Conservation (phyloP, 805 yeast genomes). For the Wickerhamomyces canadensis region DNA sequence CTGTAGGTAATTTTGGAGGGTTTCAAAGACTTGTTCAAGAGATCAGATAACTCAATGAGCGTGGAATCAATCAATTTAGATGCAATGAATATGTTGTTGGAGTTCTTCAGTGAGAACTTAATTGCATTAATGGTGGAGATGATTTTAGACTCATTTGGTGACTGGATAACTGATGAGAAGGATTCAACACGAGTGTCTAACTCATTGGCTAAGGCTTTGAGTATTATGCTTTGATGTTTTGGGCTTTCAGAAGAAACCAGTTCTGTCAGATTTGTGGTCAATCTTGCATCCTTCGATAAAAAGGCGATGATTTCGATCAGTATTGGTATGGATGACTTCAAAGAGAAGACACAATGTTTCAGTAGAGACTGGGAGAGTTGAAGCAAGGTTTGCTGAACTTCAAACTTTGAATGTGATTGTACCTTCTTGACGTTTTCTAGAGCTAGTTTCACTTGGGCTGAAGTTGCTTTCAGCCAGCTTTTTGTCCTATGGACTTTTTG, state of each 20-base stretch:
- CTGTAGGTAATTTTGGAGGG: conserved; percentile 7
- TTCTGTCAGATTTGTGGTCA: conserved; percentile 7
- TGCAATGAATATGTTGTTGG: conserved; percentile 8
- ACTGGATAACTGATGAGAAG: conserved; percentile 17
- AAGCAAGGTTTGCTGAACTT: conserved; percentile 29
- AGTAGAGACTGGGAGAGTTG: conserved; percentile 28
- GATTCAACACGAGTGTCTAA: conserved; percentile 13
- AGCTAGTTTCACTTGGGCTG: conserved; percentile 43
- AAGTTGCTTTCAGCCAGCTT: conserved; percentile 51
- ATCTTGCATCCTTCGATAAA: conserved; percentile 15
- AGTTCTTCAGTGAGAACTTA: conserved; percentile 9
- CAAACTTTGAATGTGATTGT: conserved; percentile 24
- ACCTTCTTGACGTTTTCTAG: conserved; percentile 24
- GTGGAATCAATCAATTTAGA: conserved; percentile 13
- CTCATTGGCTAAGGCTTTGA: conserved; percentile 13
- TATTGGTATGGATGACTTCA: conserved; percentile 31
- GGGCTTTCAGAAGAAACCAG: conserved; percentile 9
- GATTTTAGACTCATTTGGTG: conserved; percentile 21
- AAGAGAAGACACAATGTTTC: conserved; percentile 27
- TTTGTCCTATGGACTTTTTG: conserved; percentile 36
- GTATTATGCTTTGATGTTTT: conserved; percentile 6
- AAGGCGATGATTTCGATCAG: conserved; percentile 30
- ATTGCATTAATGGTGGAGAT: conserved; percentile 16
- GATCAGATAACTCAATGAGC: conserved; percentile 18
- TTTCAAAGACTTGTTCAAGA: conserved; percentile 8